Evolutionary conservation across 192 early-diverging fungal species (phyloP).

Genomic region (Ambispora gerdemannii): DNA sequence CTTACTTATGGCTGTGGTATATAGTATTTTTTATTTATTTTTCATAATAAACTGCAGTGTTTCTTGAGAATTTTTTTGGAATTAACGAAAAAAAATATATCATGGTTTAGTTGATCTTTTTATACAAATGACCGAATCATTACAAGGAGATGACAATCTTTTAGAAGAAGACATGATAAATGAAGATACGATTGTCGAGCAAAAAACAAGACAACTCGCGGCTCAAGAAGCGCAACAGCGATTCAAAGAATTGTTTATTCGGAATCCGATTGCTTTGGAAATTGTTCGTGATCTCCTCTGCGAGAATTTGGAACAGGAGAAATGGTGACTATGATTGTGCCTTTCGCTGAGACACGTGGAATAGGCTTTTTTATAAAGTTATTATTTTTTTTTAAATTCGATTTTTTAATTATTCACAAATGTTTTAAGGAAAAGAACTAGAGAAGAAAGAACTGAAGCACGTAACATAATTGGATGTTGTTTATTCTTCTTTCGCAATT

Average conservation of each 20-base stretch:
- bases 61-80: not conserved
- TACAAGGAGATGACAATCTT: not conserved
- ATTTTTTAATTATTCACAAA: not conserved
- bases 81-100: too few species aligned
- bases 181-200: not conserved
- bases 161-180: not conserved
- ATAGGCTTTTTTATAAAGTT: not conserved
- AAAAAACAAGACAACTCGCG: not conserved
- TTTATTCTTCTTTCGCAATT: not conserved
- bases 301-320: not conserved
- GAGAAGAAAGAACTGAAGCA: not conserved
- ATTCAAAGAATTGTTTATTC: not conserved
- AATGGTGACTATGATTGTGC: not conserved
- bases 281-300: not conserved
- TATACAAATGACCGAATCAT: not conserved
- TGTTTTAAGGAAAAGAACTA: not conserved
- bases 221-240: not conserved
- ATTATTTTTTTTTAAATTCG: not conserved
- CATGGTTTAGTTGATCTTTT: not conserved
- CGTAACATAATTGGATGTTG: not conserved
- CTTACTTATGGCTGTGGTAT: not conserved
- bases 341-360: not conserved
- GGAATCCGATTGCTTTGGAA: not conserved
- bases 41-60: not conserved
- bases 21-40: not conserved